These are phyloP conservation scores for Kewa caespitosa DNA, from an alignment of 179 eudicot species.

Conservation along the genomic window DNA sequence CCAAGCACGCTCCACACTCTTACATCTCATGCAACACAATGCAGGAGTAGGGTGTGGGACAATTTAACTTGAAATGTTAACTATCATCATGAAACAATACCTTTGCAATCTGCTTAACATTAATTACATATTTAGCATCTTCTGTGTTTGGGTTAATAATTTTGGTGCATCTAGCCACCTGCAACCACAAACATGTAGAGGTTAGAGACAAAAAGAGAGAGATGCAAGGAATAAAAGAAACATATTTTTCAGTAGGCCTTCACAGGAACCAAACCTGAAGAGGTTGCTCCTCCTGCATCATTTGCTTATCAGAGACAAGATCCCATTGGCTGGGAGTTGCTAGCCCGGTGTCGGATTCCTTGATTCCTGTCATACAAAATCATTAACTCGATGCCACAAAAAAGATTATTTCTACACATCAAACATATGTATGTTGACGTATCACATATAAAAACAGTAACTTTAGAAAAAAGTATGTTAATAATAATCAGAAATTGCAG, in stretches of 20 bases:
- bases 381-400: not conserved
- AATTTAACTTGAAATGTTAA: not conserved
- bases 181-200: conserved; percentile 21
- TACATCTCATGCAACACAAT: not conserved
- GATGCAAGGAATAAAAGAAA: not conserved
- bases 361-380: conserved; percentile 53
- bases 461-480: not conserved
- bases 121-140: conserved; percentile 92
- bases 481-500: not conserved
- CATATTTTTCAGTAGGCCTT: not conserved
- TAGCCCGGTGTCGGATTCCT: conserved; percentile 96
- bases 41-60: not conserved
- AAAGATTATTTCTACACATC: not conserved
- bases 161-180: conserved; percentile 98
- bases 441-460: not conserved
- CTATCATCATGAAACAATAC: conserved; percentile 26
- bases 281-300: conserved; percentile 98
- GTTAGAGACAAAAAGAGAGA: not conserved
- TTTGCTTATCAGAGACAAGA: conserved; percentile 91
- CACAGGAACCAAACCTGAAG: conserved; percentile 60
- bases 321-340: conserved; percentile 98
- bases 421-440: no score
- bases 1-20: not conserved
- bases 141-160: conserved; percentile 92
- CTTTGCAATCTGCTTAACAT: conserved; percentile 95